Base-by-base conservation (phyloP, 208 protist species). In the Crithidia sp. region DNA sequence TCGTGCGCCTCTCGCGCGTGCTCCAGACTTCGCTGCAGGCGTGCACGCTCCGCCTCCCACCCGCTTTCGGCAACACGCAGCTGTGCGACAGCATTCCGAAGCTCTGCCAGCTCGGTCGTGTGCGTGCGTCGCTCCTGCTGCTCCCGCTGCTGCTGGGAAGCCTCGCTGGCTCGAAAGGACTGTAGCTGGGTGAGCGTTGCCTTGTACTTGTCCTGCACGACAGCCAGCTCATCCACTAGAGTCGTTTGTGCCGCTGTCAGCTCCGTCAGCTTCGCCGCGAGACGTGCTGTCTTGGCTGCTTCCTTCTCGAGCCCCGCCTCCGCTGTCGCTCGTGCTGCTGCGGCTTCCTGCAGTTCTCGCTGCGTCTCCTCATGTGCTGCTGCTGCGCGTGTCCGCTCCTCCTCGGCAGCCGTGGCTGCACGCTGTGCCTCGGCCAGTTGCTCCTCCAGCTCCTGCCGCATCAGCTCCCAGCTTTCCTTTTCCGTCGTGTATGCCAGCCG, bases 211-310 rank as follows among this genome's bases (percentile, higher is more conserved):
- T 74, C 62, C 40, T 49, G 28, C 43, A 79, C 50, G 45, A 40
- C 49, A 12, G n/a, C 17, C 16, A 70, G 41, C 41, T 79, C 67
- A 17, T 62, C 74, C 36, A n/a, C 67, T 59, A 59, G 57, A 16
- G 57, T 8, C 14, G 54, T 45, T 39, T 52, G 74, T 39, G 44
- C 67, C 65, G 13, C 62, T 37, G 36, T 79, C 56, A 61, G 14
- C 53, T 84, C 77, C 28, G 66, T 14, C 44, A 72, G 41, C 53
- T 86, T 77, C 47, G 80, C 77, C 12, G 76, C 61, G 16, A 79
- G 76, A 19, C 70, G 61, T 19, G 53, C 58, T 12, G 72, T 61
- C 73, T 69, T 76, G 6, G 77, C 61, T 63, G 76, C 53, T 49
- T 82, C 69, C 65, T 57, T 54, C 10, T 77, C 65, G 40, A 77